Percentiles rank a stretch among this genome's conserved stretches.
Evolutionary conservation across 495 filamentous ascomycete species (phyloP).

Genomic region (Penicillium bovifimosum): DNA sequence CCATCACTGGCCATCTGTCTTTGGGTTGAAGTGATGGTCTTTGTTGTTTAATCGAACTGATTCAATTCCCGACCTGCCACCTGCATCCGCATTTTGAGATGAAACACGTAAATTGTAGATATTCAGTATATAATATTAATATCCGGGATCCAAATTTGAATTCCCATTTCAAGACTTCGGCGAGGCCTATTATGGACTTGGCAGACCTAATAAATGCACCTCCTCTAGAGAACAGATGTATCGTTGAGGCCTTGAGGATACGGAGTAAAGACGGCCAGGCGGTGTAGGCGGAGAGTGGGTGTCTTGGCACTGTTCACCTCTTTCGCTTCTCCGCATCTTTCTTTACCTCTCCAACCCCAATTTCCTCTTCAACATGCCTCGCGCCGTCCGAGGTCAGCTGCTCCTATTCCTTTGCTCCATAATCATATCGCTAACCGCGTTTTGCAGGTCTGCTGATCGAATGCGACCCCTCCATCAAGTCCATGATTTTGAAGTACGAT

Average conservation of each 20-base stretch:
- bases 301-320: conserved; percentile 12
- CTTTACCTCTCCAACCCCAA: neutral
- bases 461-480: conserved; percentile 74
- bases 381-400: conserved; percentile 41
- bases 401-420: neutral
- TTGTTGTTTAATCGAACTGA: too few species aligned
- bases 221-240: neutral
- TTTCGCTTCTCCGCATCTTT: neutral
- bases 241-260: too few species aligned
- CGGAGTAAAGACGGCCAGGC: too few species aligned
- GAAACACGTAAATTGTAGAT: too few species aligned
- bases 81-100: too few species aligned
- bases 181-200: too few species aligned
- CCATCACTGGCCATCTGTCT: conserved; percentile 20
- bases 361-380: conserved; percentile 34
- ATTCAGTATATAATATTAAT: too few species aligned
- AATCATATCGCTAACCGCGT: neutral
- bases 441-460: conserved; percentile 62
- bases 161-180: too few species aligned
- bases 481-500: conserved; percentile 70
- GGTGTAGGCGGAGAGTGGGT: neutral
- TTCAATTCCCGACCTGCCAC: too few species aligned
- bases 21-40: conserved; percentile 6
- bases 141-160: too few species aligned
- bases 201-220: too few species aligned